Base-by-base conservation (phyloP, 169 alveolate species). In the Plasmodium vinckei region DNA sequence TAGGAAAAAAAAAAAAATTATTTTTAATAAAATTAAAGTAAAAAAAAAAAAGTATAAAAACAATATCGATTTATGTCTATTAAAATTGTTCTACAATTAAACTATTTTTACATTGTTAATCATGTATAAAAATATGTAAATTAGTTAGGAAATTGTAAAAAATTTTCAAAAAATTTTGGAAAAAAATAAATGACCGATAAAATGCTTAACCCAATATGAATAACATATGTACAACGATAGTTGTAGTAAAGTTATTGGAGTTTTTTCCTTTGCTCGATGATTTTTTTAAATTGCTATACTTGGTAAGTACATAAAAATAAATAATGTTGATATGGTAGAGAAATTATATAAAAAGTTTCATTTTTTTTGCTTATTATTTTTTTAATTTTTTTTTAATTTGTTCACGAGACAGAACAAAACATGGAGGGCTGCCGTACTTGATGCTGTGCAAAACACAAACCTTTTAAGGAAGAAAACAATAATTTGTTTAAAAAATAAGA, bases 241-340 rank as follows among this genome's bases (percentile, higher is more conserved):
- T 59, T 2, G 69, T 49, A 59, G 63, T 60, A 9, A 17, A 59
- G 2, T 21, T 73, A 19, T 60, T 73, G 27, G 87, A 73, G 15
- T 73, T 73, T 23, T 60, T 73, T 25, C 87, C 87, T n/a, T 73
- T 46, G 53, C 7, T 59, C 15, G 87, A 73, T 44, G 87, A 73
- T 39, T 21, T 73, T 46, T 39, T 73, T 60, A 73, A 46, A 42
- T 59, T 73, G 19, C 39, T 73, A 59, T 73, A 73, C 53, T 63
- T 73, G 73, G 87, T 73, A 59, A 44, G 44, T 21, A 21, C 3
- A 33, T 33, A 2, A 4, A 33, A 33, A 33, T 33, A 4, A 1
- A 33, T 33, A 4, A 4, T 4, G 7, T 33, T 33, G 5, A 33
- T 4, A 33, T 33, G 5, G 9, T 0, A 13, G 4, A 5, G 21